A percentile compares a stretch with the other conserved stretches of the same genome.
phyloP scores from a whole-genome alignment of 2,329 filamentous ascomycete species.

The Ambrosiella cleistominuta region DNA sequence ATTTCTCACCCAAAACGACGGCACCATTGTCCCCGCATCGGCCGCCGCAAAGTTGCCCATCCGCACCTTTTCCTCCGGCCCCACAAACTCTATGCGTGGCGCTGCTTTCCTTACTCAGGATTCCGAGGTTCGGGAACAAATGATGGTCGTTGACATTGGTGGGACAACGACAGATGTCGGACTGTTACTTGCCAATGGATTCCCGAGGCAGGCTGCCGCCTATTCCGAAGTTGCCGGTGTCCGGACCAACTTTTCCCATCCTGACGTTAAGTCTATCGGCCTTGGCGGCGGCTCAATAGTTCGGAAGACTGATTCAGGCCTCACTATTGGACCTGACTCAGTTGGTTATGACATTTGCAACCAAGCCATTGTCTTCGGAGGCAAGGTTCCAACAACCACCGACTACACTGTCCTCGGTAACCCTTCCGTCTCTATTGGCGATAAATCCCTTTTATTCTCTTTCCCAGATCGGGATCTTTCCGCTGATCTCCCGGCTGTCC shows the following conservation, averaged over 20 bases:
- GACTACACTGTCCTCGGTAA: constrained; percentile 28
- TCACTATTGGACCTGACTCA: constrained; percentile 42
- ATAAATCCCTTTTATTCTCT: constrained; percentile 8
- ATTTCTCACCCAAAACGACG: constrained; percentile 47
- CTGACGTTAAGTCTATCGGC: constrained; percentile 41
- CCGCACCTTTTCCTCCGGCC: constrained; percentile 42
- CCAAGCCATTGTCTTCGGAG: constrained; percentile 39
- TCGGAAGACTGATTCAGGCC: constrained; percentile 15
- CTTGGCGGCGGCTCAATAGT: constrained; percentile 42
- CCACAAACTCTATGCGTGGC: constrained; percentile 46
- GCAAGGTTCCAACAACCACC: constrained; percentile 38
- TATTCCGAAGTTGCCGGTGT: constrained; percentile 46
- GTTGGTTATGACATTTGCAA: constrained; percentile 39
- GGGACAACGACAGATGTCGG: constrained; percentile 51
- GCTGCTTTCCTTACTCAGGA: constrained; percentile 38
- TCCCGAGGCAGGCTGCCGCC: constrained; percentile 44
- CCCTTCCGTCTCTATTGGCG: constrained; percentile 19
- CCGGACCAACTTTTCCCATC: constrained; percentile 41
- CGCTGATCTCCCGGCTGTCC: constrained; percentile 11
- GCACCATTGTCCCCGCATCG: constrained; percentile 37
- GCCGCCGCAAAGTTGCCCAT: constrained; percentile 39
- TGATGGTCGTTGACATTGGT: constrained; percentile 48
- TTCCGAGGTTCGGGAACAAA: constrained; percentile 21
- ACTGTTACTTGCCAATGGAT: constrained; percentile 40
- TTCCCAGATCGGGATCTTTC: constrained; percentile 16